Conservation (phyloP, 768 basidiomycete genomes). For the Lactarius pseudohatsudake region DNA sequence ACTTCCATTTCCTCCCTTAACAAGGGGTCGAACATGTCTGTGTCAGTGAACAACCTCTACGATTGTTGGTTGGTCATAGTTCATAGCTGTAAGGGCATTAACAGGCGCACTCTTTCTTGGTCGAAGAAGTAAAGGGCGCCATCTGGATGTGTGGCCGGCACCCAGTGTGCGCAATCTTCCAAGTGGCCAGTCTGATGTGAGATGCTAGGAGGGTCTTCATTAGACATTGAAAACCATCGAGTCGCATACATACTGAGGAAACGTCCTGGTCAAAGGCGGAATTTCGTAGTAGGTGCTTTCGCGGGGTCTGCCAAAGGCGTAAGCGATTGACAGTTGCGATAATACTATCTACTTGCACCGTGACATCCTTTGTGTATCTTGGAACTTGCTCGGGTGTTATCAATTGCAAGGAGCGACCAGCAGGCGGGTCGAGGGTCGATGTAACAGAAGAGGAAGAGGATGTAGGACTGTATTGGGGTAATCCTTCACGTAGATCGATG, state of each 20-base stretch:
- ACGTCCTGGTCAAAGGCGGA: constrained; percentile 5
- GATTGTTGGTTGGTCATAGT: not conserved
- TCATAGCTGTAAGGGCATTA: not conserved
- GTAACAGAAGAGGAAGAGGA: not conserved
- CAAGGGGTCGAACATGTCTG: constrained; percentile 43
- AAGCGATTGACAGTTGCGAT: not conserved
- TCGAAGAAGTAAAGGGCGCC: constrained; percentile 60
- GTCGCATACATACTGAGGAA: constrained; percentile 10
- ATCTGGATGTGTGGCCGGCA: constrained; percentile 52
- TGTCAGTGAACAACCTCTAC: constrained; percentile 56
- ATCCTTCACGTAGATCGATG: not conserved
- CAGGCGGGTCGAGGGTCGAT: not conserved
- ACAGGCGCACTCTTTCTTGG: constrained; percentile 40
- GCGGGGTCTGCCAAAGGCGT: constrained; percentile 11
- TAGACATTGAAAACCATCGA: not conserved
- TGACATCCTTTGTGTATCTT: constrained; percentile 10
- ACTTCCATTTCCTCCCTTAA: constrained; percentile 39
- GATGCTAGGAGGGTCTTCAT: not conserved
- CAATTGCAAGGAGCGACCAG: not conserved
- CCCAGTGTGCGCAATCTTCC: constrained; percentile 40
- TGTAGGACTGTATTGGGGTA: not conserved
- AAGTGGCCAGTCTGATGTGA: not conserved
- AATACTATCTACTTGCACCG: constrained; percentile 6
- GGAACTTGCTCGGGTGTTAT: constrained; percentile 22
- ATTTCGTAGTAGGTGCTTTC: not conserved